Evolutionary conservation across 495 filamentous ascomycete genomes (phyloP).

Genomic region (Penicillium ucsense): DNA sequence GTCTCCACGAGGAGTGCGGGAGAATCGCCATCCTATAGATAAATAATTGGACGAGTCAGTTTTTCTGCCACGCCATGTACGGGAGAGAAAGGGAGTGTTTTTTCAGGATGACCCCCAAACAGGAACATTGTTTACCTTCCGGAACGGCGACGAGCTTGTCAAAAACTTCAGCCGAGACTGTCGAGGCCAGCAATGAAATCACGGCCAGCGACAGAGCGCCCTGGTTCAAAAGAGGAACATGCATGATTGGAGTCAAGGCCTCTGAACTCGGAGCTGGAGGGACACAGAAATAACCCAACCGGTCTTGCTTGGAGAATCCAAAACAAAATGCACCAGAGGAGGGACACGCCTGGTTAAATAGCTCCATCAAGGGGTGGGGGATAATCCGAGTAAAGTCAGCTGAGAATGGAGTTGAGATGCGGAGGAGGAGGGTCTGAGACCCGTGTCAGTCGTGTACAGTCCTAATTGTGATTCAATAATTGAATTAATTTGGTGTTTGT

Average conservation of each 20-base stretch:
- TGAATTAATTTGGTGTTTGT: too few relatives aligned
- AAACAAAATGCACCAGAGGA: too few relatives aligned
- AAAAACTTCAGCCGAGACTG: conserved; percentile 26
- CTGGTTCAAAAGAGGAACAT: conserved; percentile 17
- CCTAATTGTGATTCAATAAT: too few relatives aligned
- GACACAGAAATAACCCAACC: not conserved
- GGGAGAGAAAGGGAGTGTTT: too few relatives aligned
- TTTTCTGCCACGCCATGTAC: too few relatives aligned
- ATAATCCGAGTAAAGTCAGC: too few relatives aligned
- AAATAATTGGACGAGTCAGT: not conserved
- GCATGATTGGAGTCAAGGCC: conserved; percentile 12
- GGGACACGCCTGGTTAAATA: too few relatives aligned
- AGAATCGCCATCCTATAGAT: conserved; percentile 28
- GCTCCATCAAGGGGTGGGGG: too few relatives aligned
- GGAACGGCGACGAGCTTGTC: conserved; percentile 28
- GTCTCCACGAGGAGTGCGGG: conserved; percentile 17
- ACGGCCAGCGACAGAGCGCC: conserved; percentile 32
- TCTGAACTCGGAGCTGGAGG: not conserved
- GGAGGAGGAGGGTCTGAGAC: too few relatives aligned
- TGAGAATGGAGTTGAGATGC: too few relatives aligned
- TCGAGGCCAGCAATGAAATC: conserved; percentile 29
- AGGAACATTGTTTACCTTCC: conserved; percentile 15
- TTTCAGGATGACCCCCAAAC: not conserved
- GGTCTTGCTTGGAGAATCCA: not conserved
- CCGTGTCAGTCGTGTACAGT: too few relatives aligned